Evolutionary conservation across 306 rosid genomes (phyloP), one percentile per base, ranked within the genome.

Genomic region (Cajanus cajan): DNA sequence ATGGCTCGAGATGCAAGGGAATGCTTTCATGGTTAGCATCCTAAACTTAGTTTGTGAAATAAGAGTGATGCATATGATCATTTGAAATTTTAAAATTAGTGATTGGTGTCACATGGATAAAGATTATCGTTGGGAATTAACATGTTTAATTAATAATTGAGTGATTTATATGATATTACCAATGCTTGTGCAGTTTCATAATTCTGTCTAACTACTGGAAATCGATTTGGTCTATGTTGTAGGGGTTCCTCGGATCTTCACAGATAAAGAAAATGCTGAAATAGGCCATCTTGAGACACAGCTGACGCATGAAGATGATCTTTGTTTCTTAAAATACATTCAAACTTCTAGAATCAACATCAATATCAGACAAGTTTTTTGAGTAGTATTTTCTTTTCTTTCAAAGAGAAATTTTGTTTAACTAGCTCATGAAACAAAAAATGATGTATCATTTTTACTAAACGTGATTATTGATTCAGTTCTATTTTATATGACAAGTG

Each of bases 1-100:
- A 95, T 95, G 99, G 99, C 94, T 4, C 94, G 97, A 66, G 94
- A 91, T 84, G 96, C 96, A 61, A 92, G 98, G 79, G 93, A 95
- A 84, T 91, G 97, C 77, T 95, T 89, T 82, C 98, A 95, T 65
- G 98, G 98, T 91, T 88, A 76, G 78, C 73, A 63, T 22, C 73
- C 48, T 41, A 6, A 37, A 50, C 39, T 28, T 61, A 25, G 19
- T 68, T 16, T 33, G 45, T 65, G 63, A 58, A 71, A 67, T 55
- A 45, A 39, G 25, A 36, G 58, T 5, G 7, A 19, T 37, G 43
- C 37, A 15, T 36, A 55, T 44, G 79, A 79, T 44, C 40, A 41
- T 58, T 81, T 72, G 37, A 72, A 57, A 34, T 31, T 51, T 33
- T 50, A 21, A 50, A 62, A 44, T 54, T 9, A 12, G 31, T 43